phyloP scores from a whole-genome alignment of 129 eudicot species.

The Artemisia tridentata region DNA sequence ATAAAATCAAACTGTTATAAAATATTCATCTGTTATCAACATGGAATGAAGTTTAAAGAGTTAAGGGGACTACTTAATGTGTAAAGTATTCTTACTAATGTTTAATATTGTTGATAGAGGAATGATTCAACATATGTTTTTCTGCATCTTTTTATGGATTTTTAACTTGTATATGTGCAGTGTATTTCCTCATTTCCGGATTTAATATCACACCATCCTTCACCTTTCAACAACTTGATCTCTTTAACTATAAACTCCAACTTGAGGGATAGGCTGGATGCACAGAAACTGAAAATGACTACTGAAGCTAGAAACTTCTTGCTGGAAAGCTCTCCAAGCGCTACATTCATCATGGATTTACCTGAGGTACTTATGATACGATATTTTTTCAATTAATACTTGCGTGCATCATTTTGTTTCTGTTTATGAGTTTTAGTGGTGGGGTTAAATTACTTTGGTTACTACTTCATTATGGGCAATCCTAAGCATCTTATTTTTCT shows the following conservation, averaged over 20 bases:
- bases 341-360: slow-evolving; percentile 9
- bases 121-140: neutral
- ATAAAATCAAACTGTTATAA: too few species aligned
- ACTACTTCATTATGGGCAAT: too few species aligned
- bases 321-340: neutral
- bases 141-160: neutral
- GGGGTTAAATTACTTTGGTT: too few species aligned
- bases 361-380: neutral
- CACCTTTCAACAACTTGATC: slow-evolving; percentile 14
- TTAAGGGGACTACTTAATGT: too few species aligned
- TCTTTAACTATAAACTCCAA: slow-evolving; percentile 3
- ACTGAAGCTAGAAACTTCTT: slow-evolving; percentile 13
- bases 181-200: slow-evolving; percentile 17
- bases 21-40: too few species aligned
- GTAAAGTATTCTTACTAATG: too few species aligned
- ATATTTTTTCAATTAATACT: too few species aligned
- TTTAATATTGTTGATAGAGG: neutral
- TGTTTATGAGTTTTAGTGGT: too few species aligned
- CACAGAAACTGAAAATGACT: neutral
- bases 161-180: slow-evolving; percentile 4
- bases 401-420: too few species aligned
- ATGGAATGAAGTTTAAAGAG: too few species aligned
- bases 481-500: too few species aligned
- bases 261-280: neutral
- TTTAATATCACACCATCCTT: slow-evolving; percentile 15